A percentile compares a stretch with the other conserved stretches of the same genome.
Evolutionary conservation across 345 rosid genomes (phyloP).

Genomic region (Syzygium aromaticum): DNA sequence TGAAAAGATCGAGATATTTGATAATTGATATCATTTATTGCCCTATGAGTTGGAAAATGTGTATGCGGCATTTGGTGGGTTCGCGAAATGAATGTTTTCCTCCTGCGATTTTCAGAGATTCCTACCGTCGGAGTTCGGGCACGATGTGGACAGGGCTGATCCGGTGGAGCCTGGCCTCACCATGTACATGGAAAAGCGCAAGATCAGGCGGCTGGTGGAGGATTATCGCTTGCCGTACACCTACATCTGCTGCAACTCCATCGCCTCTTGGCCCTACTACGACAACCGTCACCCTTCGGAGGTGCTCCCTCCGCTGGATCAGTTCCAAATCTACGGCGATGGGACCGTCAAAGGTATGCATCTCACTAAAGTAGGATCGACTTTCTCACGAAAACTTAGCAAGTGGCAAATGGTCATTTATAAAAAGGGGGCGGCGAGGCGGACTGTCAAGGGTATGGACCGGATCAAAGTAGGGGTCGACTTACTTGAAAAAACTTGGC

Average conservation of each 20-base stretch:
- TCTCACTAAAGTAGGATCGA: neutral
- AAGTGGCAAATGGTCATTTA: neutral
- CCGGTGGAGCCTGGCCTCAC: conserved; percentile 57
- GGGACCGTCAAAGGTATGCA: conserved; percentile 51
- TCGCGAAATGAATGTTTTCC: too few relatives aligned
- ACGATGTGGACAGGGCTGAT: conserved; percentile 50
- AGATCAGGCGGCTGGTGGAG: conserved; percentile 31
- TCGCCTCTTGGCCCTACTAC: conserved; percentile 74
- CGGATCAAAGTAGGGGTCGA: neutral
- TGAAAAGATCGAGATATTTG: neutral
- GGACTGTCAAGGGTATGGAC: conserved; percentile 42
- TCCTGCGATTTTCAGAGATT: conserved; percentile 31
- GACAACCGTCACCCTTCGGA: conserved; percentile 57
- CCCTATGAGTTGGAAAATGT: neutral
- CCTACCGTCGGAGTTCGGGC: conserved; percentile 72
- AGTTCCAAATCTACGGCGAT: conserved; percentile 56
- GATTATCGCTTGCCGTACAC: conserved; percentile 35
- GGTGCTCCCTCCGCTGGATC: conserved; percentile 55
- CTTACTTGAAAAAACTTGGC: neutral
- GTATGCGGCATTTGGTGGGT: neutral
- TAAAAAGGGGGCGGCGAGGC: neutral
- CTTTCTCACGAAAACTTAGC: neutral
- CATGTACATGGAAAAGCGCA: conserved; percentile 49
- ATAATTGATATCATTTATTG: neutral
- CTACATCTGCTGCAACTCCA: conserved; percentile 67